A percentile compares a stretch with the other conserved stretches of the same genome.
Conservation (phyloP, 148 eudicot species). For the Polygonum aviculare region DNA sequence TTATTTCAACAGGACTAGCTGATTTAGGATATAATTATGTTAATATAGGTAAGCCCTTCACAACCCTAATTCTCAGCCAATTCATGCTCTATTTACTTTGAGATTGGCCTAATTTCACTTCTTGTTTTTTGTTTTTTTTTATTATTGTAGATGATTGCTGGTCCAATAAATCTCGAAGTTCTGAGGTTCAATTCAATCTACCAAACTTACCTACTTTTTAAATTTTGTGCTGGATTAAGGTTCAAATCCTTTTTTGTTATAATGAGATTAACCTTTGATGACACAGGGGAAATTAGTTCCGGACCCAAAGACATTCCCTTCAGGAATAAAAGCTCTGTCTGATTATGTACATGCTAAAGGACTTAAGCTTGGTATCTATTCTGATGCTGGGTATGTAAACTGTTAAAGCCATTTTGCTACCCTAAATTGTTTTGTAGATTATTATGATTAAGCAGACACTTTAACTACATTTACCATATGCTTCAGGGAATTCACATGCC, state of each 20-base stretch:
- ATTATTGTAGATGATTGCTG: constrained; percentile 84
- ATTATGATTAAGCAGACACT: background rate
- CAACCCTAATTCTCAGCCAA: background rate
- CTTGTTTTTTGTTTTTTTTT: background rate
- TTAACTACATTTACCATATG: background rate
- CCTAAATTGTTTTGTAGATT: background rate
- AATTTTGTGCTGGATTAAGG: background rate
- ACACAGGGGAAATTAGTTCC: constrained; percentile 68
- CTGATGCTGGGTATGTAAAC: constrained; percentile 89
- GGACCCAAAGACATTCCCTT: constrained; percentile 78
- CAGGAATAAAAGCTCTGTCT: constrained; percentile 86
- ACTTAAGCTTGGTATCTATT: constrained; percentile 93
- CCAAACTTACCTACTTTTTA: background rate
- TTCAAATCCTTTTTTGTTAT: background rate
- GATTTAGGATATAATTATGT: constrained; percentile 70
- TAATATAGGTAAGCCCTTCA: constrained; percentile 57
- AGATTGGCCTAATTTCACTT: background rate
- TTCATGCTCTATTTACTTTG: background rate
- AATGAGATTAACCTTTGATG: background rate
- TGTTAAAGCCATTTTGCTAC: background rate
- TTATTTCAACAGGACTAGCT: constrained; percentile 82
- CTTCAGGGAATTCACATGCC: constrained; percentile 9
- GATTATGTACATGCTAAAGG: constrained; percentile 89
- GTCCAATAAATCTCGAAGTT: constrained; percentile 38
- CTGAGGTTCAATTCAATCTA: constrained; percentile 27